Evolutionary conservation across 2,329 filamentous ascomycete genomes (phyloP).

Genomic region (Thielaviopsis populi): DNA sequence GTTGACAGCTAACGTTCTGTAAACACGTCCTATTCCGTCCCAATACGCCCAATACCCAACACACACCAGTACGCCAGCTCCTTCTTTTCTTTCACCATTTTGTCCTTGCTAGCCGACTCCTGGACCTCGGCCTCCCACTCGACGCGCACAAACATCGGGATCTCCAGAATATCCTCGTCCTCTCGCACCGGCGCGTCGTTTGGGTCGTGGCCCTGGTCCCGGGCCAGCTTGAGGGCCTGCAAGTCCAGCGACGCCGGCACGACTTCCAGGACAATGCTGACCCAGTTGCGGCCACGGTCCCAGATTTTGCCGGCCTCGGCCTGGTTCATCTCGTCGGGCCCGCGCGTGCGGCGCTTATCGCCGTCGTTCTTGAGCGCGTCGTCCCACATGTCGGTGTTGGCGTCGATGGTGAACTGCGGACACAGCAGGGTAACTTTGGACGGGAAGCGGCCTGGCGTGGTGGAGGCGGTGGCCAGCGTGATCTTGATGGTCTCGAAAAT

Average conservation of each 20-base stretch:
- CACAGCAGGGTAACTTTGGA: conserved; percentile 83
- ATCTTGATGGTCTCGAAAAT: conserved; percentile 84
- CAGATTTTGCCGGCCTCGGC: conserved; percentile 91
- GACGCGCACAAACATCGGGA: conserved; percentile 82
- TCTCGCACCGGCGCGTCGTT: conserved; percentile 36
- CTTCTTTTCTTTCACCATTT: conserved; percentile 56
- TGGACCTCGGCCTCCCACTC: conserved; percentile 70
- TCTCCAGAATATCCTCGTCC: conserved; percentile 59
- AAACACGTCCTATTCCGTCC: conserved; percentile 20
- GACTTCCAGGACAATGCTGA: conserved; percentile 83
- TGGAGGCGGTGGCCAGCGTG: conserved; percentile 68
- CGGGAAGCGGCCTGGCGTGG: conserved; percentile 60
- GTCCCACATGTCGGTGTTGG: conserved; percentile 78
- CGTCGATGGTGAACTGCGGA: conserved; percentile 84
- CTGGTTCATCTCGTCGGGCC: conserved; percentile 14
- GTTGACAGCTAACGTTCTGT: neutral
- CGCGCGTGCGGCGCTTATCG: conserved; percentile 29
- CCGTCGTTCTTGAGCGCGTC: conserved; percentile 53
- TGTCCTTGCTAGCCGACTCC: conserved; percentile 42
- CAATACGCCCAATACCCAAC: conserved; percentile 71
- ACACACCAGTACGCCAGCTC: conserved; percentile 96
- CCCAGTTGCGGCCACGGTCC: conserved; percentile 88
- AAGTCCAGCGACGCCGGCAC: conserved; percentile 45
- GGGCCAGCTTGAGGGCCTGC: conserved; percentile 24
- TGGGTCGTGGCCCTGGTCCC: conserved; percentile 25